Evolutionary conservation across 805 yeast genomes (phyloP).

Genomic region (Myxozyma nipponensis): DNA sequence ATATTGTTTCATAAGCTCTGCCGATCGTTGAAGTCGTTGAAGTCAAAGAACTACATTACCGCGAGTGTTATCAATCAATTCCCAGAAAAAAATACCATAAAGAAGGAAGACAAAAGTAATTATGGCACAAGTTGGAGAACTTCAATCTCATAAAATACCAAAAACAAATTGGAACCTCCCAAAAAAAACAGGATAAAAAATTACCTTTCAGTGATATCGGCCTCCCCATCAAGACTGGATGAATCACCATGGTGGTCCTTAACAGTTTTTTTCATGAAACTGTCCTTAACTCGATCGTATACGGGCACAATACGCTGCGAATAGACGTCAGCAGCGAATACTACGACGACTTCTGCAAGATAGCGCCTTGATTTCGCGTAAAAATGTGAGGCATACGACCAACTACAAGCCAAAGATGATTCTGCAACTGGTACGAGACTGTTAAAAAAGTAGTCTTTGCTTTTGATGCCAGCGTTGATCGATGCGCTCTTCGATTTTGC

Average conservation of each 20-base stretch:
- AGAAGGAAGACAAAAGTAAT: too few species aligned
- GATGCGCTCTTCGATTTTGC: neutral
- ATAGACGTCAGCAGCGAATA: neutral
- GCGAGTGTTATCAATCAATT: neutral
- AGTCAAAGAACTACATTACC: neutral
- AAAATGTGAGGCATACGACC: neutral
- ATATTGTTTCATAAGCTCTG: neutral
- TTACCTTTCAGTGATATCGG: neutral
- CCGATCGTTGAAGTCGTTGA: neutral
- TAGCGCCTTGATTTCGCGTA: too few species aligned
- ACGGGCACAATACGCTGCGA: constrained; percentile 1
- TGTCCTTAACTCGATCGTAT: neutral
- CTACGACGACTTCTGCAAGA: constrained; percentile 1
- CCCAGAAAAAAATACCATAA: neutral
- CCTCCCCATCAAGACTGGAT: neutral
- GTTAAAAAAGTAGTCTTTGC: too few species aligned
- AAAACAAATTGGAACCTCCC: neutral
- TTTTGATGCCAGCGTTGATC: neutral
- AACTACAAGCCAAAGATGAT: too few species aligned
- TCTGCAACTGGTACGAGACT: too few species aligned
- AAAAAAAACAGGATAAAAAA: too few species aligned
- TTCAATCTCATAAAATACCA: neutral
- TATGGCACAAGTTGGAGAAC: too few species aligned
- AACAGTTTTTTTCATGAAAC: neutral
- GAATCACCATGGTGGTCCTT: neutral